Evolutionary conservation across 441 rosid species (phyloP).

Genomic region (Populus trichocarpa): DNA sequence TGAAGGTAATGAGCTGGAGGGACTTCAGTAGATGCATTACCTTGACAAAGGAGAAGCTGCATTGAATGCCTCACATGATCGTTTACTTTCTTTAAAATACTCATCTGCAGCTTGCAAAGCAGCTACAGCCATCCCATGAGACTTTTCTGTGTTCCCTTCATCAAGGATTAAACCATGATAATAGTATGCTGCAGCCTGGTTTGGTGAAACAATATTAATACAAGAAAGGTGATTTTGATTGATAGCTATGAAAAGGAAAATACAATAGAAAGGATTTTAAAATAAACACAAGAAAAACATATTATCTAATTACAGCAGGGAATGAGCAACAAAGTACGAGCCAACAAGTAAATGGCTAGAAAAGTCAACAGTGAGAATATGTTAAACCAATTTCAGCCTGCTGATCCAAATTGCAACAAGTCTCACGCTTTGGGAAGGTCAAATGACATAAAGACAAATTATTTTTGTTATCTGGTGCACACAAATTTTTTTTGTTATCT

Average conservation of each 20-base stretch:
- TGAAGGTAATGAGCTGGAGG: not conserved
- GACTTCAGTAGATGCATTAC: constrained; percentile 32
- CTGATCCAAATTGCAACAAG: not conserved
- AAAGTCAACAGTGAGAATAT: not conserved
- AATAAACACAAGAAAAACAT: not conserved
- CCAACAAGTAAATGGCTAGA: not conserved
- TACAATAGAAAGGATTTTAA: not conserved
- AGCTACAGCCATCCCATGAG: constrained; percentile 95
- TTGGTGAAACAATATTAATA: not conserved
- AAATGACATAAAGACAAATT: not conserved
- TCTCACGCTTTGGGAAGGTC: not conserved
- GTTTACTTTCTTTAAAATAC: constrained; percentile 79
- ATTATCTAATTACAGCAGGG: not conserved
- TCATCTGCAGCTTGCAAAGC: constrained; percentile 94
- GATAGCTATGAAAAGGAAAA: not conserved
- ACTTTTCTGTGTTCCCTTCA: constrained; percentile 96
- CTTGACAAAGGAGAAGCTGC: constrained; percentile 76
- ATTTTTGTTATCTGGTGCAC: too few species aligned
- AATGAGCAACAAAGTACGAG: not conserved
- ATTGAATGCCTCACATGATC: constrained; percentile 66
- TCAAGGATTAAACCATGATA: constrained; percentile 96
- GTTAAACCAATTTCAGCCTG: not conserved
- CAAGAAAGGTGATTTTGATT: not conserved
- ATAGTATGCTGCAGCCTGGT: constrained; percentile 94
- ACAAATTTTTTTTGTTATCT: not conserved